Evolutionary conservation across 106 monocot species (phyloP).

Genomic region (Dactylorhiza incarnata): DNA sequence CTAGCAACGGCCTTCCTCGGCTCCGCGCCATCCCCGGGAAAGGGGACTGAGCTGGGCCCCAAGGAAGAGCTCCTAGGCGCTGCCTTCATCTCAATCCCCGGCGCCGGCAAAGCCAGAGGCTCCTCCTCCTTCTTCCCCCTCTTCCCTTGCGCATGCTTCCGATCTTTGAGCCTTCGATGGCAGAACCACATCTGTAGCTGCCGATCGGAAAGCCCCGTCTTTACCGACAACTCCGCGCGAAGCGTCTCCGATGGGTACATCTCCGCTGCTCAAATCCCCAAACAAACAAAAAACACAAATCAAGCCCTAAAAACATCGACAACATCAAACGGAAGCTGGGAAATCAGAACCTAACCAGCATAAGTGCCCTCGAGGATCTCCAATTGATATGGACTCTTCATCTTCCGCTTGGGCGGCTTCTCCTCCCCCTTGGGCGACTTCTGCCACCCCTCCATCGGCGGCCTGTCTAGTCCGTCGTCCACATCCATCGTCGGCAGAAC

Average conservation of each 20-base stretch:
- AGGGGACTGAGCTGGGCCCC: constrained; percentile 17
- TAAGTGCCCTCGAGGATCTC: constrained; percentile 92
- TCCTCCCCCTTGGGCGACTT: constrained; percentile 27
- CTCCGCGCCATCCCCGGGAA: constrained; percentile 21
- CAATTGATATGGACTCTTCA: constrained; percentile 95
- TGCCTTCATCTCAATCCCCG: constrained; percentile 1
- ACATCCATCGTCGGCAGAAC: constrained; percentile 12
- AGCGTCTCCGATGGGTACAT: constrained; percentile 69
- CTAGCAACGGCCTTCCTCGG: constrained; percentile 43
- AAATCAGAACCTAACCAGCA: constrained; percentile 38
- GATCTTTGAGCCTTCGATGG: constrained; percentile 84
- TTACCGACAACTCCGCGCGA: constrained; percentile 74
- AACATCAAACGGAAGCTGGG: neutral
- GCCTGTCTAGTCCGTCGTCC: constrained; percentile 18
- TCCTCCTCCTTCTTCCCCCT: constrained; percentile 35
- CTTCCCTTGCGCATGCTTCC: constrained; percentile 42
- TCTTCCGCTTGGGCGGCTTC: constrained; percentile 72
- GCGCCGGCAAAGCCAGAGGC: neutral
- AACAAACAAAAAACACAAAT: neutral
- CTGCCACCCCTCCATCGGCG: constrained; percentile 26
- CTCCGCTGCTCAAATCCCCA: constrained; percentile 39
- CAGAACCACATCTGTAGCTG: constrained; percentile 99
- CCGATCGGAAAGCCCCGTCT: constrained; percentile 77
- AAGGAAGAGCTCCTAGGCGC: constrained; percentile 10
- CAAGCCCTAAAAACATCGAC: constrained; percentile 15